These are phyloP conservation scores for Cadophora sp. DNA, from an alignment of 2,329 filamentous ascomycete genomes.

Conservation along the genomic window DNA sequence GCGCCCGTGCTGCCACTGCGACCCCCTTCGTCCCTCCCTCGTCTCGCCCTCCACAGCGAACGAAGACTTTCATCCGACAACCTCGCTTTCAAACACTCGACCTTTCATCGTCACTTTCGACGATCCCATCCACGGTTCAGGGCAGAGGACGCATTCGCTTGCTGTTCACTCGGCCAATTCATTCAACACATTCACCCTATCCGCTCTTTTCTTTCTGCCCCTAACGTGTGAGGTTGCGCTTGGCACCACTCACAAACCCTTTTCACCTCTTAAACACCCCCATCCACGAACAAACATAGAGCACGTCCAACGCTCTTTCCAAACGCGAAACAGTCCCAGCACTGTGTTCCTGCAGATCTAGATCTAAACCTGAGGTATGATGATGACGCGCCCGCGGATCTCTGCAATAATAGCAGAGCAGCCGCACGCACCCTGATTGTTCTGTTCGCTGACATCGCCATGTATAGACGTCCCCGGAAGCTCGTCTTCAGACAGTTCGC, in stretches of 20 bases:
- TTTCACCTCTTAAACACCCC: neutral
- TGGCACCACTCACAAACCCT: slow-evolving; percentile 11
- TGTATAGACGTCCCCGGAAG: slow-evolving; percentile 33
- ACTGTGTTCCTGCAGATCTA: slow-evolving; percentile 5
- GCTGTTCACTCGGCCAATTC: slow-evolving; percentile 33
- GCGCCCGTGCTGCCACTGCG: slow-evolving; percentile 8
- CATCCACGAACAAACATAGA: slow-evolving; percentile 9
- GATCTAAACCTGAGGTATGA: slow-evolving; percentile 33
- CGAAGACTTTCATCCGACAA: slow-evolving; percentile 22
- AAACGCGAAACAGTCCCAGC: slow-evolving; percentile 33
- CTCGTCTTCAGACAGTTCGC: slow-evolving; percentile 38
- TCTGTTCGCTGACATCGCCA: slow-evolving; percentile 35
- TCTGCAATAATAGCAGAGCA: slow-evolving; percentile 10
- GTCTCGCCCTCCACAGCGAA: neutral
- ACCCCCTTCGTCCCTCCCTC: slow-evolving; percentile 18
- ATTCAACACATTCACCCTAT: slow-evolving; percentile 10
- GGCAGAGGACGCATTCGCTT: slow-evolving; percentile 43
- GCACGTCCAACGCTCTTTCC: slow-evolving; percentile 32
- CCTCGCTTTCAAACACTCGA: slow-evolving; percentile 23
- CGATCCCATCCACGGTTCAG: slow-evolving; percentile 17
- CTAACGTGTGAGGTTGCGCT: slow-evolving; percentile 3
- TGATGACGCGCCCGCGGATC: slow-evolving; percentile 16
- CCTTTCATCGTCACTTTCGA: slow-evolving; percentile 9
- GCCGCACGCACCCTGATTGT: neutral
- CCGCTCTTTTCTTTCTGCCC: slow-evolving; percentile 3